These are phyloP conservation scores for Cytospora chrysosperma DNA, from an alignment of 2,329 filamentous ascomycete genomes.

Conservation along the genomic window DNA sequence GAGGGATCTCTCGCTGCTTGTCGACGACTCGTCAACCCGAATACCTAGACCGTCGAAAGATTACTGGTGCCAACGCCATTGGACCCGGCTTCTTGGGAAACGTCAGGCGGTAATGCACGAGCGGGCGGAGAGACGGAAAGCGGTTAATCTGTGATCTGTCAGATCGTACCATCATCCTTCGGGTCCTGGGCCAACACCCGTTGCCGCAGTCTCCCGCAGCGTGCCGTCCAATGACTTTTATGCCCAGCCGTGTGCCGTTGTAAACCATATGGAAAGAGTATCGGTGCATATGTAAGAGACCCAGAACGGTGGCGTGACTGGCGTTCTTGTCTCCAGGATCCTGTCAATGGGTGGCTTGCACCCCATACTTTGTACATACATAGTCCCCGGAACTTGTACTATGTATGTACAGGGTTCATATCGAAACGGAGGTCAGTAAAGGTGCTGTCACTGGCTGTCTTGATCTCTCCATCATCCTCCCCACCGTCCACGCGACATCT, in stretches of 20 bases:
- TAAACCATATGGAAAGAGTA: neutral
- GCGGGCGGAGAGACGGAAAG: constrained; percentile 16
- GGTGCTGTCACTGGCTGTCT: constrained; percentile 2
- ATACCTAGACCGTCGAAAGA: constrained; percentile 1
- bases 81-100: constrained; percentile 19
- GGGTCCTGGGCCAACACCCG: constrained; percentile 11
- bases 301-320: neutral
- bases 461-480: constrained; percentile 1
- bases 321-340: neutral
- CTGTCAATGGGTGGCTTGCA: neutral
- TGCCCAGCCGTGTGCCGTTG: neutral
- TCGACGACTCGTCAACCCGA: constrained; percentile 8
- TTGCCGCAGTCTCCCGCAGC: constrained; percentile 16
- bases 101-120: constrained; percentile 15
- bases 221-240: constrained; percentile 5
- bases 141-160: constrained; percentile 12
- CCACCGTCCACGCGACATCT: constrained; percentile 23
- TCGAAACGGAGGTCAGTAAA: neutral
- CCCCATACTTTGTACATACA: neutral
- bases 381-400: neutral
- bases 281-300: neutral
- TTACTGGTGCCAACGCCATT: constrained; percentile 8
- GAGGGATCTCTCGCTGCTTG: constrained; percentile 2
- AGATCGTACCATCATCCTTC: constrained; percentile 18
- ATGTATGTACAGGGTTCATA: constrained; percentile 1